Evolutionary conservation across 257 asterid species (phyloP).

Genomic region (Buddleja alternifolia): DNA sequence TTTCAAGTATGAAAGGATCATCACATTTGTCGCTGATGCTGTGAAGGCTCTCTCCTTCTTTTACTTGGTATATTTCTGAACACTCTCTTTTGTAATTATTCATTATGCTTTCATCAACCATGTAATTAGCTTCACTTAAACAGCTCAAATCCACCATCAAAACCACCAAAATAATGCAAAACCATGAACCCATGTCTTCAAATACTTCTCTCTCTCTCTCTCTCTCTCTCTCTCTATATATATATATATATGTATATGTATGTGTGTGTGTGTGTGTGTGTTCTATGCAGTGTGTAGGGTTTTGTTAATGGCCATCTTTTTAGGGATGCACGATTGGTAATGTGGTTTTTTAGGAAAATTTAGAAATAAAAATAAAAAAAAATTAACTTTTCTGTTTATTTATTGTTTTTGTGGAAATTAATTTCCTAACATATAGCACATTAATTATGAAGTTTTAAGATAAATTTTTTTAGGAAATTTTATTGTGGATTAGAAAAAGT

Average conservation of each 20-base stretch:
- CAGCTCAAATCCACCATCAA: not conserved
- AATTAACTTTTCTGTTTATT: too few relatives aligned
- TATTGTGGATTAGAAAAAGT: too few relatives aligned
- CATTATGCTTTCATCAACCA: not conserved
- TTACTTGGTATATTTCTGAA: slow-evolving; percentile 35
- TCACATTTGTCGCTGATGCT: slow-evolving; percentile 42
- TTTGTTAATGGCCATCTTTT: not conserved
- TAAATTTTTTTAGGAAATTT: too few relatives aligned
- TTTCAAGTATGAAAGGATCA: slow-evolving; percentile 40
- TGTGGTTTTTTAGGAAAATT: slow-evolving; percentile 9
- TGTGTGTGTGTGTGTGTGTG: not conserved
- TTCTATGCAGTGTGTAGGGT: not conserved
- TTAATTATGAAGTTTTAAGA: too few relatives aligned
- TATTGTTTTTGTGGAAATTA: too few relatives aligned
- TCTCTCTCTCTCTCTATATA: too few relatives aligned
- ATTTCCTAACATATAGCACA: too few relatives aligned
- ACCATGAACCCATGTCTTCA: not conserved
- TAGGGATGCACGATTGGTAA: slow-evolving; percentile 23
- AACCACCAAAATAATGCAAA: not conserved
- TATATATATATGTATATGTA: too few relatives aligned
- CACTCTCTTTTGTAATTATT: slow-evolving; percentile 21
- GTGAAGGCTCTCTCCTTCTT: slow-evolving; percentile 44
- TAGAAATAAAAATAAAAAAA: too few relatives aligned
- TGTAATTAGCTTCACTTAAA: not conserved
- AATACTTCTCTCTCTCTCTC: too few relatives aligned